Conservation (phyloP, 495 filamentous ascomycete genomes). For the Trichoderma parareesei region DNA sequence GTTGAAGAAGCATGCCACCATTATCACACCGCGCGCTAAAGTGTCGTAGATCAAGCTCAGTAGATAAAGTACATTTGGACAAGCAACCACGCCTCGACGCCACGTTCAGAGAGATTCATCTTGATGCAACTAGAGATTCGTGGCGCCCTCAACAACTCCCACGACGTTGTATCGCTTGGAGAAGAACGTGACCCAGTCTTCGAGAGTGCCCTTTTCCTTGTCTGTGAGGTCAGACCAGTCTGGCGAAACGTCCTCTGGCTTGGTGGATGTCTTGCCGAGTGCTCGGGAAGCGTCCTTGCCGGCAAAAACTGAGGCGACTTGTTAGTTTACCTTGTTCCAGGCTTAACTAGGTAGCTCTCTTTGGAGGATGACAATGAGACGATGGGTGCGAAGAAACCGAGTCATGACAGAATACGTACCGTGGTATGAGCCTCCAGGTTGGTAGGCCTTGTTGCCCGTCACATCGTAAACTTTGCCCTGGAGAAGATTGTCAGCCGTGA, state of each 20-base stretch:
- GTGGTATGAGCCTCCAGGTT: constrained; percentile 73
- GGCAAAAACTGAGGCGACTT: constrained; percentile 62
- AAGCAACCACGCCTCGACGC: neutral
- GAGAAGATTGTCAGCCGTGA: constrained; percentile 12
- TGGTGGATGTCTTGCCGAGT: constrained; percentile 76
- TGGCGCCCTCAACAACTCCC: constrained; percentile 60
- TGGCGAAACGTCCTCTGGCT: constrained; percentile 71
- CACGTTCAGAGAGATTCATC: neutral
- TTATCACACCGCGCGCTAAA: too few relatives aligned
- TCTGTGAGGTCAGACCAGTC: constrained; percentile 81
- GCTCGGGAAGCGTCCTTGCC: constrained; percentile 92
- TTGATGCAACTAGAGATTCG: constrained; percentile 30
- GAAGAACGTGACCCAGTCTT: constrained; percentile 95
- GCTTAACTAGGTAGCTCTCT: neutral
- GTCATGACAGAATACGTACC: constrained; percentile 43
- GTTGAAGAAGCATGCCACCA: too few relatives aligned
- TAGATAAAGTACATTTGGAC: neutral
- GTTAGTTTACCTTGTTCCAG: neutral
- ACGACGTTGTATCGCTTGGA: constrained; percentile 92
- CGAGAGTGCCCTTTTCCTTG: constrained; percentile 75
- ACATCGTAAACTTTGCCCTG: constrained; percentile 91
- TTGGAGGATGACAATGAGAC: too few relatives aligned
- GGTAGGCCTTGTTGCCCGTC: constrained; percentile 74
- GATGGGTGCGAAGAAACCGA: neutral
- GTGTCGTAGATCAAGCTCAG: too few relatives aligned